These are phyloP conservation scores for Vigna angularis DNA, from an alignment of 306 rosid genomes.

Conservation along the genomic window DNA sequence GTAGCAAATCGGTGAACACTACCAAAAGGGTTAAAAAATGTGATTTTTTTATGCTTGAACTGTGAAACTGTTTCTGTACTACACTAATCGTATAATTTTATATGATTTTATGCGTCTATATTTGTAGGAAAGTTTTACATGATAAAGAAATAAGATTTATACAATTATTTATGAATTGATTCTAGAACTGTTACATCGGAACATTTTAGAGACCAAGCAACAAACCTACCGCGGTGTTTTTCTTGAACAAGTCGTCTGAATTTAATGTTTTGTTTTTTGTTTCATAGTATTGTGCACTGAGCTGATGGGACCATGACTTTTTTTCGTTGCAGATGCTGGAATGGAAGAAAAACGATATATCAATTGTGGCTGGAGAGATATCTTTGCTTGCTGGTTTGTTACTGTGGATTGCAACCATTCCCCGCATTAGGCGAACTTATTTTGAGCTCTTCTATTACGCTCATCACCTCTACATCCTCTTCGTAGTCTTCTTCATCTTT, in stretches of 20 bases:
- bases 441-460: conserved; percentile 83
- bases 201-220: no score
- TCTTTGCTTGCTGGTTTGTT: conserved; percentile 61
- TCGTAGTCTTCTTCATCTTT: conserved; percentile 72
- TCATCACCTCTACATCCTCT: conserved; percentile 73
- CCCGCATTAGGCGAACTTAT: conserved; percentile 61
- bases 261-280: background rate
- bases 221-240: no score
- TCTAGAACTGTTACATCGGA: no score
- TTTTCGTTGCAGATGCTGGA: conserved; percentile 57
- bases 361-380: conserved; percentile 78
- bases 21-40: background rate
- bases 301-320: conserved; percentile 5
- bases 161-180: no score
- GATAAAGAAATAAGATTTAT: no score
- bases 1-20: background rate
- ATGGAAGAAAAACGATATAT: conserved; percentile 60
- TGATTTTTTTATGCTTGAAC: background rate
- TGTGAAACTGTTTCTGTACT: background rate
- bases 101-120: background rate
- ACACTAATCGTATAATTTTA: background rate
- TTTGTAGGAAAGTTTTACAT: no score
- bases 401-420: conserved; percentile 70
- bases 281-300: background rate
- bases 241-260: no score